These are phyloP conservation scores for Musa acuminata DNA, from an alignment of 176 grass and related monocot genomes.

Conservation along the genomic window DNA sequence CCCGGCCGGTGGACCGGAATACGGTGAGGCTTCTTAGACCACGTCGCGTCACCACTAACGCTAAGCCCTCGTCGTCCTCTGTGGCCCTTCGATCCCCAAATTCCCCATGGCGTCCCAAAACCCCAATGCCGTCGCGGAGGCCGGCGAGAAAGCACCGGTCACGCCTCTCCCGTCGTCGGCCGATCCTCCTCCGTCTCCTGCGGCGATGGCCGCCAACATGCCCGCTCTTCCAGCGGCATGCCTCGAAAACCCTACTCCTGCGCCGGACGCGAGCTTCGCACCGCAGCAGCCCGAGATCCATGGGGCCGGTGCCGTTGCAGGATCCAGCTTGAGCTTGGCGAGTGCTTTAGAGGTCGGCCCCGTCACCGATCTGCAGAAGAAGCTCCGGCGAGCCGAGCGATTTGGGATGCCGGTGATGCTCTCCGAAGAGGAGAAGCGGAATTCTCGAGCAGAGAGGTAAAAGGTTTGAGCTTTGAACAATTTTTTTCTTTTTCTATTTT, in stretches of 20 bases:
- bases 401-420: not conserved
- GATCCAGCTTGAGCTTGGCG: not conserved
- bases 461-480: not conserved
- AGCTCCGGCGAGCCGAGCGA: not conserved
- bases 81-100: not conserved
- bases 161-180: not conserved
- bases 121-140: conserved; percentile 1
- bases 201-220: not conserved
- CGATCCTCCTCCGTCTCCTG: no score
- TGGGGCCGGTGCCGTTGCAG: not conserved
- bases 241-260: conserved; percentile 33
- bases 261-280: not conserved
- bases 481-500: not conserved
- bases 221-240: not conserved
- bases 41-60: no score
- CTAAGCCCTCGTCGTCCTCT: not conserved
- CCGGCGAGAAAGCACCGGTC: conserved; percentile 21
- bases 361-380: not conserved
- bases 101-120: conserved; percentile 36
- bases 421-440: not conserved
- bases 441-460: conserved; percentile 1
- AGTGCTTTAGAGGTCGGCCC: not conserved
- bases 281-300: not conserved
- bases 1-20: no score
- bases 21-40: no score